Base-by-base conservation (phyloP, 768 basidiomycete genomes). In the Megacollybia marginata region DNA sequence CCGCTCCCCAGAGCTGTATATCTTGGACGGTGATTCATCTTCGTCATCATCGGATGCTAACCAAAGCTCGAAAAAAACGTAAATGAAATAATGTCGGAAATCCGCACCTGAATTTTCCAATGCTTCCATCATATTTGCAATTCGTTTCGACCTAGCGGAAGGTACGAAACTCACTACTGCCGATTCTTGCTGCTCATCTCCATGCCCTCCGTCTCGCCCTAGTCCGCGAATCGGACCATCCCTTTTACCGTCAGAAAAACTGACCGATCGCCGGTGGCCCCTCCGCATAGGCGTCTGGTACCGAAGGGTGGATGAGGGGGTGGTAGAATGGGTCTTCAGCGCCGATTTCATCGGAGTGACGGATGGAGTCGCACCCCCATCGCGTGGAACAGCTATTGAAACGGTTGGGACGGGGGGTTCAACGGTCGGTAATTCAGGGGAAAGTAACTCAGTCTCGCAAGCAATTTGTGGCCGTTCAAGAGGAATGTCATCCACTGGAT, bases 201-300 rank as follows among this genome's bases (percentile, higher is more conserved):
- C 74, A 12, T 68, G 69, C 13, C 67, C 65, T 34, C 64, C 65
- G 45, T 69, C 70, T 42, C 69, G 59, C 42, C 63, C 66, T 40
- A 85, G 64, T 4, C 85, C 90, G 48, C 72, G 71, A 43, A 96
- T 96, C n/a, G 89, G 92, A 2, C 95, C 94, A 32, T 87, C 84
- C 52, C 78, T 78, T 62, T 83, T 87, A 5, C 96, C 96, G 62
- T 99, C 96, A 20, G 93, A 96, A 69, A 99, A 99, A 64, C 92
- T 95, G 50, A 99, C 95, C 40, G 88, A 92, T 35, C 92, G 77
- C n/a, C 83, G 79, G 56, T 84, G 80, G 11, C 67, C 65, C 47
- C 60, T 68, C 44, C 70, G 71, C 35, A 73, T 64, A n/a, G 83
- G 85, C 15, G 80, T 87, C 52, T 72, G 72, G 55, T 76, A 67